Conservation (phyloP, 2,329 filamentous ascomycete species). For the Stachybotrys chlorohalonatus region DNA sequence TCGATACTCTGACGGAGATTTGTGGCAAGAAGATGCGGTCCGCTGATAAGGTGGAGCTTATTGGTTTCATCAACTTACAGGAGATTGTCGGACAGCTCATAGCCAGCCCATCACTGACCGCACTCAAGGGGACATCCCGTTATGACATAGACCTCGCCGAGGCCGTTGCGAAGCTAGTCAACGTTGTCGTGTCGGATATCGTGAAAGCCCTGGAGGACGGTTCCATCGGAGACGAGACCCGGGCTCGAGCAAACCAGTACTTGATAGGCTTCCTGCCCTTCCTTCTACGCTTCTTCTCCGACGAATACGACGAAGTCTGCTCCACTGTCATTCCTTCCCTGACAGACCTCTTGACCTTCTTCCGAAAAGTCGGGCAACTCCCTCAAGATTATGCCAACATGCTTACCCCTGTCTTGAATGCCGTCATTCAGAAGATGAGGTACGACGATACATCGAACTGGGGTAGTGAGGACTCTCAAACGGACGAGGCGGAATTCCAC, state of each 20-base stretch:
- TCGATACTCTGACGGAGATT: slow-evolving; percentile 92
- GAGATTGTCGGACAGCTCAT: slow-evolving; percentile 82
- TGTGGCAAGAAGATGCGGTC: slow-evolving; percentile 97
- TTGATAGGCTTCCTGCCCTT: slow-evolving; percentile 79
- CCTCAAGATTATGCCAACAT: slow-evolving; percentile 69
- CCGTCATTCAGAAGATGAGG: slow-evolving; percentile 91
- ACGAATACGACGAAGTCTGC: slow-evolving; percentile 97
- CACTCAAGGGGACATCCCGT: slow-evolving; percentile 68
- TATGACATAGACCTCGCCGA: slow-evolving; percentile 97
- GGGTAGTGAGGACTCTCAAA: slow-evolving; percentile 90
- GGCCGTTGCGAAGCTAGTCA: slow-evolving; percentile 89
- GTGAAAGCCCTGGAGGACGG: slow-evolving; percentile 73
- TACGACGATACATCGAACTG: slow-evolving; percentile 92
- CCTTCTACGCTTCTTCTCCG: slow-evolving; percentile 87
- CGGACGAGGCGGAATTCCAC: slow-evolving; percentile 94
- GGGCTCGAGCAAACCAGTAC: slow-evolving; percentile 69
- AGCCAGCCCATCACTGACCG: slow-evolving; percentile 68
- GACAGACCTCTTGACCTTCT: slow-evolving; percentile 83
- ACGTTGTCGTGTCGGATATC: slow-evolving; percentile 79
- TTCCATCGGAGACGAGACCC: slow-evolving; percentile 52
- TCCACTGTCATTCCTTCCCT: slow-evolving; percentile 90
- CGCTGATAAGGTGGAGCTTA: slow-evolving; percentile 87
- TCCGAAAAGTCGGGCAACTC: slow-evolving; percentile 72
- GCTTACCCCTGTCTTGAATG: slow-evolving; percentile 79
- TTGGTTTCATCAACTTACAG: slow-evolving; percentile 79